Conservation (phyloP, 768 basidiomycete species). For the Pholiota conissans region DNA sequence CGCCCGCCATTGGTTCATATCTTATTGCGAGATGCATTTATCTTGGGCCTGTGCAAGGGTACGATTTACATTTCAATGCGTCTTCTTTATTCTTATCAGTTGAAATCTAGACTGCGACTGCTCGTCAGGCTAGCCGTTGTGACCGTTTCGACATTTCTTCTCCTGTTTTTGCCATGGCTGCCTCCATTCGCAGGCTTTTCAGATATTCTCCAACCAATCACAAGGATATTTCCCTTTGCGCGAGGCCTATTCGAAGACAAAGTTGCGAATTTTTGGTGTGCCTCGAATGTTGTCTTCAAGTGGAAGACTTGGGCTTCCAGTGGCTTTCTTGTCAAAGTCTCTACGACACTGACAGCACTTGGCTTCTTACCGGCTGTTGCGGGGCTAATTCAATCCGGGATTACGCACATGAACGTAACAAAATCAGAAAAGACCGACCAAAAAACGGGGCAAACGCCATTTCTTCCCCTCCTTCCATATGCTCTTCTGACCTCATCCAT, state of each 20-base stretch:
- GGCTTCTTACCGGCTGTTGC: constrained; percentile 69
- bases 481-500: constrained; percentile 79
- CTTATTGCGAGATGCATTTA: constrained; percentile 87
- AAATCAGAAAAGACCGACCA: neutral
- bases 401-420: constrained; percentile 7
- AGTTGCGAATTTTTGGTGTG: constrained; percentile 98
- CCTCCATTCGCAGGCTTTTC: constrained; percentile 57
- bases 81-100: neutral
- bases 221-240: constrained; percentile 88
- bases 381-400: constrained; percentile 38
- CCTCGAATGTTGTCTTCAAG: constrained; percentile 85
- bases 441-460: constrained; percentile 36
- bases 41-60: constrained; percentile 75
- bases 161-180: constrained; percentile 81
- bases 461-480: constrained; percentile 74
- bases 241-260: constrained; percentile 94
- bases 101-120: constrained; percentile 36
- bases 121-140: constrained; percentile 68
- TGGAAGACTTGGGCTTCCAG: constrained; percentile 63
- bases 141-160: constrained; percentile 60
- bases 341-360: constrained; percentile 62
- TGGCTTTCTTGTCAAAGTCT: constrained; percentile 58
- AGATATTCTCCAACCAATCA: constrained; percentile 61
- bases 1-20: constrained; percentile 90
- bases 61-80: constrained; percentile 19